These are phyloP conservation scores for Avicennia marina DNA, from an alignment of 257 asterid species.

Conservation along the genomic window DNA sequence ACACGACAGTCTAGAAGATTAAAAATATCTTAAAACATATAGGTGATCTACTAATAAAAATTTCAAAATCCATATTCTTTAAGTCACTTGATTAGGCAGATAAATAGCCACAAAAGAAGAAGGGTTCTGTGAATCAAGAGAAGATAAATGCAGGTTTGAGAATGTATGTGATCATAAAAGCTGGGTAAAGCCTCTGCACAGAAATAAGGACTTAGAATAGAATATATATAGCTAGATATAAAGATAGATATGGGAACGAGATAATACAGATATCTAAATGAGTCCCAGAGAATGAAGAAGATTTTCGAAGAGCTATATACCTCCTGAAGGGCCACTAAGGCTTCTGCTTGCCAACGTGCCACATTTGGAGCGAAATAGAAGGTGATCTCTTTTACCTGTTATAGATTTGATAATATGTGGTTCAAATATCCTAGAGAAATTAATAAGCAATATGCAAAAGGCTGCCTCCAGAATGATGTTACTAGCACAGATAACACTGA, in stretches of 20 bases:
- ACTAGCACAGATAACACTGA: background rate
- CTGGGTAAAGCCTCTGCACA: background rate
- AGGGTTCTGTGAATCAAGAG: background rate
- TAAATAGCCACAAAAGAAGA: background rate
- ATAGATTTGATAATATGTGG: background rate
- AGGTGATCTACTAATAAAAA: background rate
- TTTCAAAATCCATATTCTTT: background rate
- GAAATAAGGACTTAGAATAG: background rate
- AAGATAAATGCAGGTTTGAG: background rate
- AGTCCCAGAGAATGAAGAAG: background rate
- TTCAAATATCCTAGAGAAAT: conserved; percentile 12
- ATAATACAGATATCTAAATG: background rate
- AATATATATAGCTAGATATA: background rate
- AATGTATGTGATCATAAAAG: no score
- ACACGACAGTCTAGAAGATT: background rate
- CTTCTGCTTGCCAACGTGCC: conserved; percentile 91
- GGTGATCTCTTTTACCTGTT: conserved; percentile 78
- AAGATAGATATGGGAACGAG: no score
- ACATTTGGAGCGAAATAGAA: conserved; percentile 39
- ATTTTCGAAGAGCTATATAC: conserved; percentile 32
- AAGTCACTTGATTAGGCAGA: background rate
- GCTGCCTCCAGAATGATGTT: conserved; percentile 4
- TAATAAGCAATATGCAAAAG: background rate
- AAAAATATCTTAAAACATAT: background rate
- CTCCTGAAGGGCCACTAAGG: conserved; percentile 86